Evolutionary conservation across 129 eudicot genomes (phyloP).

Genomic region (Oenanthe sinensis): DNA sequence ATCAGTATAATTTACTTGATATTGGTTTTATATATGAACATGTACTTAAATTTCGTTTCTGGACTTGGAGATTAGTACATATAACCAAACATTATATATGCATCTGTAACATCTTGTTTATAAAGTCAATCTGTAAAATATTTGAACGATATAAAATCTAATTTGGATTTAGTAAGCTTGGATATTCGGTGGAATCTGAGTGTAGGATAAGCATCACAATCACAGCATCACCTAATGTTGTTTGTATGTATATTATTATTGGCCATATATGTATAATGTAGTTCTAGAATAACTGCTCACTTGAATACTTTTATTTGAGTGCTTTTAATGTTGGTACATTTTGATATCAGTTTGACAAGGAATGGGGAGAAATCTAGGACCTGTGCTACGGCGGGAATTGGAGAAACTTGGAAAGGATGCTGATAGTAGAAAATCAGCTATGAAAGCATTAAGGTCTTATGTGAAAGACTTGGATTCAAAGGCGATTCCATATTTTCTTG

Average conservation of each 20-base stretch:
- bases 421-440: constrained; percentile 80
- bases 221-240: not conserved
- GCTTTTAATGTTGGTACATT: not conserved
- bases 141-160: not conserved
- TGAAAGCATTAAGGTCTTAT: constrained; percentile 81
- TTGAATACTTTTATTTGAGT: not conserved
- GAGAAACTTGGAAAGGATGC: constrained; percentile 89
- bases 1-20: not conserved
- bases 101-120: not conserved
- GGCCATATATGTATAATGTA: not conserved
- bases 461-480: constrained; percentile 84
- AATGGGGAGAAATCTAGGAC: constrained; percentile 79
- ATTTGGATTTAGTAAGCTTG: not conserved
- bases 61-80: not conserved
- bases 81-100: not conserved
- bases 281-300: not conserved
- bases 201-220: not conserved
- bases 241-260: not conserved
- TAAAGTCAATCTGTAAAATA: not conserved
- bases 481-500: constrained; percentile 84
- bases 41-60: not conserved
- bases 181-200: not conserved
- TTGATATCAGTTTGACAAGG: not conserved
- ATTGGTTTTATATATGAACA: not conserved
- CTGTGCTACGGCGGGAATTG: constrained; percentile 54